Evolutionary conservation across 495 filamentous ascomycete genomes (phyloP), one percentile per base, ranked within the genome.

Genomic region (Massariosphaeria phaeospora): DNA sequence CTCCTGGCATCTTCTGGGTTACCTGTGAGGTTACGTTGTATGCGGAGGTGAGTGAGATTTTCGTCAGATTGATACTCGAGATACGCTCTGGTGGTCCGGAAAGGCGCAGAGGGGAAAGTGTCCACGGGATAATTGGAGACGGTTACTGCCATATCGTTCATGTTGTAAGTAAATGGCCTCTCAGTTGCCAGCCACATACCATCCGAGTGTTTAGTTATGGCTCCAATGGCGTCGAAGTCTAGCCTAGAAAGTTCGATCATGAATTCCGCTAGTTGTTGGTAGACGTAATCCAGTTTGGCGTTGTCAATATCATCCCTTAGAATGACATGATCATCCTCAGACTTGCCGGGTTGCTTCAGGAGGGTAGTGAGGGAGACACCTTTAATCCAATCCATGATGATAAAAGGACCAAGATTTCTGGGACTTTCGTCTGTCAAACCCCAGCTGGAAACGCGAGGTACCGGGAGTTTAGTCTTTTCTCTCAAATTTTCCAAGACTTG

Each of bases 301-400:
- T 15, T 34, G 25, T 47, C 21, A 20, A 47, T 47, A 10, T 34
- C 9, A 9, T 23, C 24, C 13, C 33, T 17, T 13, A 47, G 25
- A 7, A 8, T 4, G 21, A 43, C 10, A 4, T 25, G 3, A 8
- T 43, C 7, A 10, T 8, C n/a, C 4, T 20, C 15, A 7, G n/a
- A 7, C 6, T 9, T 8, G n/a, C 25, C 21, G 3, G 15, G 3
- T 7, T 23, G 3, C 13, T 23, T 43, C 36, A 39, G 6, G 23
- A 39, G 6, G 23, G n/a, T 31, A 12, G 23, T 12, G 3, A 17
- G 15, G 25, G 40, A 45, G 3, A 63, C 26, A 51, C 74, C 63
- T 7, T 71, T 56, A 20, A 75, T 62, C 53, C 73, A 73, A 11
- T 75, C 68, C 65, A 75, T 74, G 34, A 77, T 72, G 33, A 78